Evolutionary conservation across 2,329 filamentous ascomycete species (phyloP).

Genomic region (Coniochaeta sp.): DNA sequence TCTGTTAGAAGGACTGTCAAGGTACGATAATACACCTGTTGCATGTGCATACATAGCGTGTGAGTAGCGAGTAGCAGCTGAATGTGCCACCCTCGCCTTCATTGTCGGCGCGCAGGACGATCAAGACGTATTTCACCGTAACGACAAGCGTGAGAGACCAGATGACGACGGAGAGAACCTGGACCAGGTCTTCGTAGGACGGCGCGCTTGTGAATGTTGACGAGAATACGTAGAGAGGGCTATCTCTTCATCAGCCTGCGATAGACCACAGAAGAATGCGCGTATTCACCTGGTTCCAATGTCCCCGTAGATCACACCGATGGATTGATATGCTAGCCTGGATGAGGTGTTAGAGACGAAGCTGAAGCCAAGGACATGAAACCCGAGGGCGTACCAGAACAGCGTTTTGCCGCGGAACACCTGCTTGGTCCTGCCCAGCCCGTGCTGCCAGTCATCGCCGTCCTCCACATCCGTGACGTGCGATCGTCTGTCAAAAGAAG

Average conservation of each 20-base stretch:
- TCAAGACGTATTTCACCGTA: slow-evolving; percentile 60
- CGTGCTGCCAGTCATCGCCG: slow-evolving; percentile 23
- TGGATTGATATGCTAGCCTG: slow-evolving; percentile 54
- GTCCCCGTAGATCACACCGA: slow-evolving; percentile 62
- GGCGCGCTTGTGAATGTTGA: slow-evolving; percentile 55
- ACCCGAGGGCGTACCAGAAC: slow-evolving; percentile 19
- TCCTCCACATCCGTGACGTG: slow-evolving; percentile 20
- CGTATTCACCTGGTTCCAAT: slow-evolving; percentile 38
- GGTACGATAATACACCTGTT: not conserved
- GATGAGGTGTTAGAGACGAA: not conserved
- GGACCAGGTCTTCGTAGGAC: slow-evolving; percentile 50
- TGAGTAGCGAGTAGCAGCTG: slow-evolving; percentile 56
- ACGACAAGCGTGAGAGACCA: slow-evolving; percentile 65
- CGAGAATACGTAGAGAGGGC: slow-evolving; percentile 63
- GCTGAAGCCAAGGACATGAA: not conserved
- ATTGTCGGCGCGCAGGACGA: slow-evolving; percentile 60
- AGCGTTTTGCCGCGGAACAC: slow-evolving; percentile 25
- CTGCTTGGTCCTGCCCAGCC: slow-evolving; percentile 25
- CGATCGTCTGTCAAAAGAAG: slow-evolving; percentile 15
- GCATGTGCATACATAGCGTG: slow-evolving; percentile 33
- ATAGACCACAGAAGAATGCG: not conserved
- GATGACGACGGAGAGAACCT: slow-evolving; percentile 59
- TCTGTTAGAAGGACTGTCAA: not conserved
- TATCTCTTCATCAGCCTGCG: slow-evolving; percentile 1
- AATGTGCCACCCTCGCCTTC: slow-evolving; percentile 67